Evolutionary conservation across 768 basidiomycete species (phyloP), one percentile per base, ranked within the genome.

Genomic region (Tulasnella sp.): DNA sequence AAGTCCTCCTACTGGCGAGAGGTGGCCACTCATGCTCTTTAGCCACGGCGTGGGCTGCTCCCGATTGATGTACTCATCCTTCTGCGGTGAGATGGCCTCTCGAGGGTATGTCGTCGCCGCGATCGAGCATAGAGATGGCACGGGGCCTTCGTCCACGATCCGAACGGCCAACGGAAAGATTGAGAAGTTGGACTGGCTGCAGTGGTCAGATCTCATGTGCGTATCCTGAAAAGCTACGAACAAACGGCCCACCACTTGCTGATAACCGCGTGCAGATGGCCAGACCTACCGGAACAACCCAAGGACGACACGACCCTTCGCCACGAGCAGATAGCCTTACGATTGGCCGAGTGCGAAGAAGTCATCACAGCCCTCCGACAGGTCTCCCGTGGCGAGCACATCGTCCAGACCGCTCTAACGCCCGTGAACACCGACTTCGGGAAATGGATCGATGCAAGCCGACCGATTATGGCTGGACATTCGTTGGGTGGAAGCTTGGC

Each of bases 61-160:
- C 8, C 66, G 70, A 2, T 66, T 71, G 34, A 75, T 74, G 63
- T 76, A 77, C 67, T 68, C 65, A 10, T 71, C 75, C 24, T 68
- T 74, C 63, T 77, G 75, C 53, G 72, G 75, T 0, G 73, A 74
- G 52, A 65, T 78, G 55, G 76, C 77, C 0, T 73, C 71, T 3
- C 64, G 72, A 15, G 77, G 79, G 0, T 76, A 73, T 60, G 66
- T 79, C 34, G 76, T 78, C 1, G 70, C 71, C 10, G 72, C 73
- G 2, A 60, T 79, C 22, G 77, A 79, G 59, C 77, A 78, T 55
- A 69, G 73, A 22, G 77, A 80, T 56, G 77, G 76, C 0, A 74
- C 73, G 1, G 73, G 72, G 7, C 78, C 78, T 25, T 65, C 63
- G 7, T 68, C 68, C 12, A 65, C 61, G 17, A 60, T 66, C 43